phyloP scores from a whole-genome alignment of 371 early-diverging fungal species.

The Nematocida sp. region DNA sequence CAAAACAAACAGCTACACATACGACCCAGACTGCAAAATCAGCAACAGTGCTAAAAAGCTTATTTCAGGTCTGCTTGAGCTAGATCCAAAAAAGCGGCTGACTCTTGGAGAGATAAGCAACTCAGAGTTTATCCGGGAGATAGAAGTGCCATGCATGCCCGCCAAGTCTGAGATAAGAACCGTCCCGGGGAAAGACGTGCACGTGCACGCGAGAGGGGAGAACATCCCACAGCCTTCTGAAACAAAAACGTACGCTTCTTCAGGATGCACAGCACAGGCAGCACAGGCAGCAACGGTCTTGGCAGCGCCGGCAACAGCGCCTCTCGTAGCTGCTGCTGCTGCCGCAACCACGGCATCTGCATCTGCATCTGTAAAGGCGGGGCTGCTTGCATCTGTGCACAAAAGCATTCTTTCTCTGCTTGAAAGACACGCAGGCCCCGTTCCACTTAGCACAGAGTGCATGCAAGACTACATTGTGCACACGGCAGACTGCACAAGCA shows the following conservation, averaged over 20 bases:
- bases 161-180: background rate
- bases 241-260: background rate
- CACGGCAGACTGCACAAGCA: conserved; percentile 22
- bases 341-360: background rate
- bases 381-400: conserved; percentile 37
- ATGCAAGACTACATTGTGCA: conserved; percentile 9
- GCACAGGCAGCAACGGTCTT: no score
- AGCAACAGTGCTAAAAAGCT: conserved; percentile 71
- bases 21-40: conserved; percentile 69
- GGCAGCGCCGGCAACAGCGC: background rate
- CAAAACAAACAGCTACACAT: conserved; percentile 70
- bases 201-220: background rate
- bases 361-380: background rate
- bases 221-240: background rate
- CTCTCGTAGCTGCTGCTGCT: background rate
- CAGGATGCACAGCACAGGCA: background rate
- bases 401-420: conserved; percentile 9
- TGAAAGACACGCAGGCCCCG: background rate
- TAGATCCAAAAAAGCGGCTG: conserved; percentile 69
- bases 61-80: conserved; percentile 72
- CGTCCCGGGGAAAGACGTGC: background rate
- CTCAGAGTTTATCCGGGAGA: conserved; percentile 8
- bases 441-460: background rate
- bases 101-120: conserved; percentile 66
- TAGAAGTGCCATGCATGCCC: background rate